Evolutionary conservation across 768 basidiomycete genomes (phyloP), one percentile per base, ranked within the genome.

Genomic region (Roridomyces roridus): DNA sequence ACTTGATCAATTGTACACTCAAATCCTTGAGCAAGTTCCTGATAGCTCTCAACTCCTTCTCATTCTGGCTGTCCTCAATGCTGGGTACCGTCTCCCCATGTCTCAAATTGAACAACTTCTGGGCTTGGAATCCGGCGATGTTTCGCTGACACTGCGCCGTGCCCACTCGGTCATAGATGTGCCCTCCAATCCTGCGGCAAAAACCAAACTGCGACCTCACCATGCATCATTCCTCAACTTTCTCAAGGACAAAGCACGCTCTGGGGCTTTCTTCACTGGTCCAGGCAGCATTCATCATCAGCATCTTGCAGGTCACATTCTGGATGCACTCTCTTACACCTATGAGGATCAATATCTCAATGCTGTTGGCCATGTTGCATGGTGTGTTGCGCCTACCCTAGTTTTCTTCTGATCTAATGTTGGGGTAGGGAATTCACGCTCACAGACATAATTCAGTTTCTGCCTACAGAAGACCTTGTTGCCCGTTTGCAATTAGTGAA

Each of bases 1-100:
- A 5, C 45, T 55, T 2, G 45, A 55, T 18, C 36, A 46, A 18
- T 20, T 55, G 26, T 54, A 54, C 45, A 54, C n/a, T 14, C 52
- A 46, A 54, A 54, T 54, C 3, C 52, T 54, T 6, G n/a, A 31
- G 11, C 8, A 1, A 3, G 45, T 40, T 29, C 52, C 35, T 39
- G 20, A n/a, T n/a, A n/a, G 29, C 6, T 3, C 52, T 20, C 44
- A 20, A 29, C 44, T 53, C 23, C 18, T 45, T n/a, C 17, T 9
- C 26, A 46, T 51, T 17, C 21, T 51, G 8, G 10, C 40, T 17
- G 40, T 51, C 18, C 21, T 51, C 24, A 29, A 26, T 5, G 40
- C 28, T 3, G 11, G 34, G 7, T 5, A 21, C 17, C 9, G 2
- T 51, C 14, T 42, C 20, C 1, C 29, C 3, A 4, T 11, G 15